Percentiles rank a stretch among this genome's conserved stretches.
These are phyloP conservation scores for Cubamyces lactineus DNA, from an alignment of 768 basidiomycete genomes.

Conservation along the genomic window DNA sequence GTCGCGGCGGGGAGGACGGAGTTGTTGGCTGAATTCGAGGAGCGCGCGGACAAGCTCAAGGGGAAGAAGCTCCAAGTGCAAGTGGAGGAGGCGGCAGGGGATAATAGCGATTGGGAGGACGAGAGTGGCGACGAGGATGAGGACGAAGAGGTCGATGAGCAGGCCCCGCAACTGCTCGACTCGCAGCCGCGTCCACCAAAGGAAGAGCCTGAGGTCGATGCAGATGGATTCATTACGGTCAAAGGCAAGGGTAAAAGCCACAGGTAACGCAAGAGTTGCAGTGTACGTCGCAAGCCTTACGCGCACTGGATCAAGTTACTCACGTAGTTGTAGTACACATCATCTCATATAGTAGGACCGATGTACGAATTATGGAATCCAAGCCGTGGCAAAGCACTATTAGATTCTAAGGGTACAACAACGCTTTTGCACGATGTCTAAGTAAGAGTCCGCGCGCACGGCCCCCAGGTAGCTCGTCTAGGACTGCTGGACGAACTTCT, in stretches of 20 bases:
- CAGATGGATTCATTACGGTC: conserved; percentile 91
- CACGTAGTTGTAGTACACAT: neutral
- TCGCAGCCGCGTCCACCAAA: conserved; percentile 35
- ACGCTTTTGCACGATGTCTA: conserved; percentile 25
- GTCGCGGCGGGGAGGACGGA: conserved; percentile 48
- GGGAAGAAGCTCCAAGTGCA: conserved; percentile 57
- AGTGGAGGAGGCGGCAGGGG: conserved; percentile 48
- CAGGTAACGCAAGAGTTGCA: conserved; percentile 10
- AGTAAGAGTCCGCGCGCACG: conserved; percentile 1
- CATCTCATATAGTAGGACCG: neutral
- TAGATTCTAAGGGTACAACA: conserved; percentile 27
- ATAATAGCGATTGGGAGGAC: conserved; percentile 49
- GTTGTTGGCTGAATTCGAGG: conserved; percentile 64
- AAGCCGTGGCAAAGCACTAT: conserved; percentile 17
- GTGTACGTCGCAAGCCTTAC: neutral
- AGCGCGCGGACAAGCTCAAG: conserved; percentile 56
- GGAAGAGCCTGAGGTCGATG: conserved; percentile 77
- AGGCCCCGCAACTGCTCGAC: conserved; percentile 59
- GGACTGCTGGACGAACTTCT: conserved; percentile 58
- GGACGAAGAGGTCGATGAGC: conserved; percentile 49
- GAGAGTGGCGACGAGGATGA: conserved; percentile 45
- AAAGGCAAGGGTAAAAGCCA: conserved; percentile 50
- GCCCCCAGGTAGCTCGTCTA: conserved; percentile 4
- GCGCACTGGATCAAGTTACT: neutral
- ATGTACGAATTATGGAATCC: conserved; percentile 2